These are phyloP conservation scores for Amphirosellinia nigrospora DNA, from an alignment of 495 filamentous ascomycete genomes.

Conservation along the genomic window DNA sequence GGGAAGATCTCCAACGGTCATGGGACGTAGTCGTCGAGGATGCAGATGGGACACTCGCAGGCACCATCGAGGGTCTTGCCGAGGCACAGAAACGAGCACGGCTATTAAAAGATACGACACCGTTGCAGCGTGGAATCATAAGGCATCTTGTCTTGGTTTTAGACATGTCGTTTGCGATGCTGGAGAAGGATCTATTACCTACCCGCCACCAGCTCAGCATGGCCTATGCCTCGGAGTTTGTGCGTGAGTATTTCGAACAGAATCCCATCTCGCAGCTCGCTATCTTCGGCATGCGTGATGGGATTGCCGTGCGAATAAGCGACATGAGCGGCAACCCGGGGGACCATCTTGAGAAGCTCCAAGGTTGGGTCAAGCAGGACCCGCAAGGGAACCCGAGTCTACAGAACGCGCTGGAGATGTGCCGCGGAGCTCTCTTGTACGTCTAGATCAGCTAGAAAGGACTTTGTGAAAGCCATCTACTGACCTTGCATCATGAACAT, in stretches of 20 bases:
- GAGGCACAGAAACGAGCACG: slow-evolving; percentile 56
- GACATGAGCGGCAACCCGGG: slow-evolving; percentile 90
- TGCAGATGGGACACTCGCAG: slow-evolving; percentile 48
- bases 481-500: slow-evolving; percentile 23
- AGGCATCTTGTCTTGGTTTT: slow-evolving; percentile 89
- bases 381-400: slow-evolving; percentile 88
- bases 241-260: slow-evolving; percentile 95
- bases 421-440: slow-evolving; percentile 82
- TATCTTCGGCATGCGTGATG: slow-evolving; percentile 89
- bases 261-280: slow-evolving; percentile 98
- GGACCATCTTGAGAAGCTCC: slow-evolving; percentile 78
- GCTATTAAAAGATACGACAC: slow-evolving; percentile 88
- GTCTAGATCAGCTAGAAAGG: slow-evolving; percentile 33
- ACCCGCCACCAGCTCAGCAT: slow-evolving; percentile 82
- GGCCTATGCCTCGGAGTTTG: slow-evolving; percentile 84
- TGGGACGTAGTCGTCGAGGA: slow-evolving; percentile 55
- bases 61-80: slow-evolving; percentile 42
- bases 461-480: neutral
- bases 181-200: slow-evolving; percentile 91
- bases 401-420: slow-evolving; percentile 96
- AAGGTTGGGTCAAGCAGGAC: slow-evolving; percentile 76
- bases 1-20: slow-evolving; percentile 56
- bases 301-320: slow-evolving; percentile 81
- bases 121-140: slow-evolving; percentile 94
- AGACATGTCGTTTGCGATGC: slow-evolving; percentile 93